These are phyloP conservation scores for Acacia crassicarpa DNA, from an alignment of 306 rosid species.

Conservation along the genomic window DNA sequence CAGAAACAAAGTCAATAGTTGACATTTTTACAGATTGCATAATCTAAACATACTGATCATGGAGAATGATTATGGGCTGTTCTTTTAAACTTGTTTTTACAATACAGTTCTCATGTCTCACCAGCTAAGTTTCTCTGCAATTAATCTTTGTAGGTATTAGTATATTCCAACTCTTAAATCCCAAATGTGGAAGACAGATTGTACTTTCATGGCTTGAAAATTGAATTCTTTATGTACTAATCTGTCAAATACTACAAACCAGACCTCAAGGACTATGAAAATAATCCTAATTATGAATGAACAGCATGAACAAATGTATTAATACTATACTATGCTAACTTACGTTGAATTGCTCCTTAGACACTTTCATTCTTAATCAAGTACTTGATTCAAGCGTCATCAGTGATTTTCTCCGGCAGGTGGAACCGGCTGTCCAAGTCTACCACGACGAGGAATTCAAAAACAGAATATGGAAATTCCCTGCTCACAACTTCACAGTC, in stretches of 20 bases:
- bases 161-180: conserved; percentile 8
- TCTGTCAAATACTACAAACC: not conserved
- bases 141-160: conserved; percentile 16
- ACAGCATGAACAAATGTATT: not conserved
- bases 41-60: not conserved
- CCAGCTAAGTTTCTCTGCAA: not conserved
- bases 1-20: not conserved
- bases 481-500: conserved; percentile 74
- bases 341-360: not conserved
- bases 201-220: conserved; percentile 19
- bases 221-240: conserved; percentile 11
- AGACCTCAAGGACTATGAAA: not conserved
- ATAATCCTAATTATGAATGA: conserved; percentile 2
- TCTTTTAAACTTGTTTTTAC: not conserved
- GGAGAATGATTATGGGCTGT: not conserved
- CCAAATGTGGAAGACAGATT: conserved; percentile 28
- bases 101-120: not conserved
- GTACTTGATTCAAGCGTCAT: conserved; percentile 4
- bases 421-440: conserved; percentile 64
- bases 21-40: not conserved
- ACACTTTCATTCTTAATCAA: not conserved
- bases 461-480: conserved; percentile 76
- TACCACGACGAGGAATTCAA: conserved; percentile 80
- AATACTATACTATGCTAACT: not conserved
- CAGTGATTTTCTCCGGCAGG: conserved; percentile 49